Evolutionary conservation across 2,329 filamentous ascomycete species (phyloP).

Genomic region (Sarocladiaceae sp.): DNA sequence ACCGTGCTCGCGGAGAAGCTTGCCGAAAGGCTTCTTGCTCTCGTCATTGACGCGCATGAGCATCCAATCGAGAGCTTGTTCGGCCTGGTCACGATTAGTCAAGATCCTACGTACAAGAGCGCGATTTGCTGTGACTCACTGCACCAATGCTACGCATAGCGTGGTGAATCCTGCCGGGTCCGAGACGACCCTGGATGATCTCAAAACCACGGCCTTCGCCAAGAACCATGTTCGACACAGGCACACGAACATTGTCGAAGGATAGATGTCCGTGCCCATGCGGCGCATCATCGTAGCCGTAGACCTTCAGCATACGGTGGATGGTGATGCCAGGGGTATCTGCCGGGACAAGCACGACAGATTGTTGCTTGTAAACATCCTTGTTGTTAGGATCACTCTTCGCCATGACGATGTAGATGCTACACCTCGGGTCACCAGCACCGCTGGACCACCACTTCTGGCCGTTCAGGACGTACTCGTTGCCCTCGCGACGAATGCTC

Average conservation of each 20-base stretch:
- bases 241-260: slow-evolving; percentile 88
- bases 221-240: slow-evolving; percentile 77
- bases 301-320: slow-evolving; percentile 88
- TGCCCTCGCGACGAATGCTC: slow-evolving; percentile 74
- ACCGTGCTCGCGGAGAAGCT: slow-evolving; percentile 81
- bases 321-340: slow-evolving; percentile 83
- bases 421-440: slow-evolving; percentile 86
- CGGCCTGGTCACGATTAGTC: slow-evolving; percentile 49
- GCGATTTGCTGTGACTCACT: slow-evolving; percentile 35
- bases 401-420: slow-evolving; percentile 95
- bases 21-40: slow-evolving; percentile 85
- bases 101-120: background rate
- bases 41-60: slow-evolving; percentile 91
- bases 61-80: slow-evolving; percentile 91
- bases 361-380: slow-evolving; percentile 85
- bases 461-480: slow-evolving; percentile 89
- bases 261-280: slow-evolving; percentile 93
- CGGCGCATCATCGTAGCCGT: slow-evolving; percentile 96
- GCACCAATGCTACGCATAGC: slow-evolving; percentile 93
- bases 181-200: slow-evolving; percentile 95
- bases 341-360: slow-evolving; percentile 83
- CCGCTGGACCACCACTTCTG: slow-evolving; percentile 99
- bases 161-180: slow-evolving; percentile 95
- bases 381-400: slow-evolving; percentile 75
- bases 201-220: slow-evolving; percentile 94